phyloP scores from a whole-genome alignment of 2,329 filamentous ascomycete species.

The Anisogramma anomala region DNA sequence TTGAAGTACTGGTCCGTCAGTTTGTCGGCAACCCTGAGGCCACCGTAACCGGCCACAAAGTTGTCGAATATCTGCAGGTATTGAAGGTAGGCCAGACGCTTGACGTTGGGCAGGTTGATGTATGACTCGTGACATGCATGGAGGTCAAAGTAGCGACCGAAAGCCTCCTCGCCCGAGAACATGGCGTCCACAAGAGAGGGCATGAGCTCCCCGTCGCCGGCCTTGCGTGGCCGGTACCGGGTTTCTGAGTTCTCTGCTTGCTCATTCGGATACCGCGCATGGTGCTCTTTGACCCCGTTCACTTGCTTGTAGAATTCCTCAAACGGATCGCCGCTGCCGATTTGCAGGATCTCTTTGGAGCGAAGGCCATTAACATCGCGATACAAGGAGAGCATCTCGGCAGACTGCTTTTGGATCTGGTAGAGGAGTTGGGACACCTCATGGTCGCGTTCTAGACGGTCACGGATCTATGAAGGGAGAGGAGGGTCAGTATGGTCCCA shows the following conservation, averaged over 20 bases:
- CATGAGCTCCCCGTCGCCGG: constrained; percentile 47
- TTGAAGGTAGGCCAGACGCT: constrained; percentile 79
- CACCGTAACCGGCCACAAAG: constrained; percentile 62
- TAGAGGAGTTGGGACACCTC: constrained; percentile 78
- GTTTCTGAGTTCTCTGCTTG: constrained; percentile 90
- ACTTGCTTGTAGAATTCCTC: constrained; percentile 86
- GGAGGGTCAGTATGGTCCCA: constrained; percentile 11
- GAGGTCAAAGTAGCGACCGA: constrained; percentile 84
- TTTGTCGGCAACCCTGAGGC: constrained; percentile 71
- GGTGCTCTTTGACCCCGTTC: constrained; percentile 70
- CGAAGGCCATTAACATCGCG: constrained; percentile 62
- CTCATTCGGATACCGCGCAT: constrained; percentile 85
- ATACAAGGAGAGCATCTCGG: constrained; percentile 72
- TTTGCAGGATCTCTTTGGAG: constrained; percentile 68
- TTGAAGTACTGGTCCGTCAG: constrained; percentile 85
- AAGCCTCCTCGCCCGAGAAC: constrained; percentile 93
- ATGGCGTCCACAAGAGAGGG: constrained; percentile 70
- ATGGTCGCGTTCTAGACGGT: constrained; percentile 82
- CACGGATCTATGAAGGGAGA: constrained; percentile 54
- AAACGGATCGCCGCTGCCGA: constrained; percentile 76
- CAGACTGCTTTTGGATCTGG: constrained; percentile 78
- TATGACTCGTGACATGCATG: constrained; percentile 76
- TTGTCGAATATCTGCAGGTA: constrained; percentile 86
- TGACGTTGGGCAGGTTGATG: constrained; percentile 77
- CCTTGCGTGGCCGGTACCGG: constrained; percentile 64